These are phyloP conservation scores for Apophysomyces ossiformis DNA, from an alignment of 371 early-diverging fungal species.

Conservation along the genomic window DNA sequence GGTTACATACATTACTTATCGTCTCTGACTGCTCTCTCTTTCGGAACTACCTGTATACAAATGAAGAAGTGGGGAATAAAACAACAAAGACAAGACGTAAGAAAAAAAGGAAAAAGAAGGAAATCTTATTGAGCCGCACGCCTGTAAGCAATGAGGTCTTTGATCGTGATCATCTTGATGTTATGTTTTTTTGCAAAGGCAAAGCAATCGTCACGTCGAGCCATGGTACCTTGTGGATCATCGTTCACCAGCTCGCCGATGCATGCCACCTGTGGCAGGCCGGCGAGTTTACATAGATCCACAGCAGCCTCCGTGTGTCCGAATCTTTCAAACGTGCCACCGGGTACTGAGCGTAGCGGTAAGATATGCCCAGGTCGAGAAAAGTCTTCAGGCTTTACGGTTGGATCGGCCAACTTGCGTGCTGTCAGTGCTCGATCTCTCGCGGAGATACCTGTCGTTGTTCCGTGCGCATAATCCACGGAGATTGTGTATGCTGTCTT, in stretches of 20 bases:
- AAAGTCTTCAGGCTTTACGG: slow-evolving; percentile 72
- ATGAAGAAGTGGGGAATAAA: background rate
- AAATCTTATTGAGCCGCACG: slow-evolving; percentile 13
- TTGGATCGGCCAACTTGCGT: slow-evolving; percentile 75
- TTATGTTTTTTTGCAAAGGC: slow-evolving; percentile 82
- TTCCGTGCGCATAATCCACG: slow-evolving; percentile 82
- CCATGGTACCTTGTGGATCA: slow-evolving; percentile 79
- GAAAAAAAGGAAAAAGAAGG: background rate
- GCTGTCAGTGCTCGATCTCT: slow-evolving; percentile 87
- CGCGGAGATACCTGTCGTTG: slow-evolving; percentile 96
- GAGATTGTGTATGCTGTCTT: slow-evolving; percentile 94
- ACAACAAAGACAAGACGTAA: background rate
- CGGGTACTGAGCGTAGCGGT: slow-evolving; percentile 82
- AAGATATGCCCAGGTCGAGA: slow-evolving; percentile 94
- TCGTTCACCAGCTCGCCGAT: slow-evolving; percentile 93
- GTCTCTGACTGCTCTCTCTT: background rate
- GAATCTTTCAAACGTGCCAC: slow-evolving; percentile 81
- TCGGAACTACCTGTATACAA: too few species aligned
- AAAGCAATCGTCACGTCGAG: slow-evolving; percentile 89
- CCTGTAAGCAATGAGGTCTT: slow-evolving; percentile 78
- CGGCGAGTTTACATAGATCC: slow-evolving; percentile 88
- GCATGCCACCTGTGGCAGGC: slow-evolving; percentile 81
- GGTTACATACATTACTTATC: background rate
- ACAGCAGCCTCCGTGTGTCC: slow-evolving; percentile 97
- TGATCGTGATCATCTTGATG: slow-evolving; percentile 89